Evolutionary conservation across 495 filamentous ascomycete genomes (phyloP), one percentile per base, ranked within the genome.

Genomic region (Penicillium chermesinum): DNA sequence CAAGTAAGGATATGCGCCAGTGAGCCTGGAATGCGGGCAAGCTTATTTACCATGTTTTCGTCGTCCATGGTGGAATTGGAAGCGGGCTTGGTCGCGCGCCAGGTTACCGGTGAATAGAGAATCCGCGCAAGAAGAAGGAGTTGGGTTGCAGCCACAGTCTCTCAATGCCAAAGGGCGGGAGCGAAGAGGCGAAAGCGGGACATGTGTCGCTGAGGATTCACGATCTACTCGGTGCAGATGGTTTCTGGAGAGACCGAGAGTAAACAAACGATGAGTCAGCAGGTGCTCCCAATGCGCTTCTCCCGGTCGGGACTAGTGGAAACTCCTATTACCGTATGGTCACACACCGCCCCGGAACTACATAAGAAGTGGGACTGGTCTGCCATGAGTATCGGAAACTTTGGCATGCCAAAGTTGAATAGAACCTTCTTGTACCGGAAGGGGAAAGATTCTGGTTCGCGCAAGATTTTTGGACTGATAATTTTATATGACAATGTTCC

Each of bases 191-290:
- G 41, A 41, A 6, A 30, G 21, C 21, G 19, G 32, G 25, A 47
- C 25, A 9, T 38, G 38, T 4, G 20, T 37, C n/a, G n/a, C n/a
- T n/a, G n/a, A 30, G 48, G 46, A 44, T 50, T 50, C 37, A 38
- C 38, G 51, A 43, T 46, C 19, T 14, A 27, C 14, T 32, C 33
- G 32, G 48, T 51, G 51, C n/a, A n/a, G n/a, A n/a, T 48, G 48
- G 67, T 72, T 70, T 65, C 65, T 64, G 57, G 46, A 72, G 67
- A 51, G 66, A 72, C 69, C 42, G 48, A 56, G 38, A 49, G 60
- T 72, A 70, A 72, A 72, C 62, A 72, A 69, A 61, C 50, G 40
- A n/a, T 49, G 65, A 59, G 59, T 65, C 65, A 63, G 61, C 58
- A 41, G 10, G 17, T n/a, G 1, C 20, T 13, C 2, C 3, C 14